Conservation (phyloP, 83 land plant genomes). For the Thuja plicata region DNA sequence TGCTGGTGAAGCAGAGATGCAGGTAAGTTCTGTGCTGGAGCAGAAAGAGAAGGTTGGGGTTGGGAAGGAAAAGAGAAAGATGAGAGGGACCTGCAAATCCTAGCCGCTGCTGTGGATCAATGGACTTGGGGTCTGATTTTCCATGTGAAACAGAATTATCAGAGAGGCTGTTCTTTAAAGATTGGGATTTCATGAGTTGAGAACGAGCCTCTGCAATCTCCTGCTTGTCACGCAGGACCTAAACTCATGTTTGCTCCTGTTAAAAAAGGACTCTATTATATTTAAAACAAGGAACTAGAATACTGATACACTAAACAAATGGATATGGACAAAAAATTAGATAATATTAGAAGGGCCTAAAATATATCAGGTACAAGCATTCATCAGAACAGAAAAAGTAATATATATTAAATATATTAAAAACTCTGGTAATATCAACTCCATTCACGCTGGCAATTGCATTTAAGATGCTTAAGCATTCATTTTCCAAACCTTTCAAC, state of each 20-base stretch:
- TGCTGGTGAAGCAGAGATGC: neutral
- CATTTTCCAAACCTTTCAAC: neutral
- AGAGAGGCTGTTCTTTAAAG: conserved; percentile 25
- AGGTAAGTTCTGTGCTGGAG: conserved; percentile 1
- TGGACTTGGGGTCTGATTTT: conserved; percentile 17
- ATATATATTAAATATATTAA: neutral
- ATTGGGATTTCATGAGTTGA: conserved; percentile 54
- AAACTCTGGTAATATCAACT: neutral
- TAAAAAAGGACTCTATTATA: neutral
- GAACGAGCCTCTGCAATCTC: conserved; percentile 67
- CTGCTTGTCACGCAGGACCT: conserved; percentile 76
- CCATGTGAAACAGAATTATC: conserved; percentile 4
- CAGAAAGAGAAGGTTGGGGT: conserved; percentile 17
- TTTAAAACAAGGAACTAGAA: neutral
- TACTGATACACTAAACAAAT: neutral
- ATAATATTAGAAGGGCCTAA: neutral
- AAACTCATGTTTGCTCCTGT: conserved; percentile 80
- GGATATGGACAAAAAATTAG: neutral
- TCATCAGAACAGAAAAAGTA: no score
- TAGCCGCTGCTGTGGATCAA: conserved; percentile 19
- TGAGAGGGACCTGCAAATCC: conserved; percentile 13
- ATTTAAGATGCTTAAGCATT: neutral
- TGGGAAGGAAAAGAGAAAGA: conserved; percentile 12
- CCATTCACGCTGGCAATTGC: neutral
- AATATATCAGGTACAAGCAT: neutral